phyloP scores from a whole-genome alignment of 2,329 filamentous ascomycete species.

The Ophioceras dolichostomum region DNA sequence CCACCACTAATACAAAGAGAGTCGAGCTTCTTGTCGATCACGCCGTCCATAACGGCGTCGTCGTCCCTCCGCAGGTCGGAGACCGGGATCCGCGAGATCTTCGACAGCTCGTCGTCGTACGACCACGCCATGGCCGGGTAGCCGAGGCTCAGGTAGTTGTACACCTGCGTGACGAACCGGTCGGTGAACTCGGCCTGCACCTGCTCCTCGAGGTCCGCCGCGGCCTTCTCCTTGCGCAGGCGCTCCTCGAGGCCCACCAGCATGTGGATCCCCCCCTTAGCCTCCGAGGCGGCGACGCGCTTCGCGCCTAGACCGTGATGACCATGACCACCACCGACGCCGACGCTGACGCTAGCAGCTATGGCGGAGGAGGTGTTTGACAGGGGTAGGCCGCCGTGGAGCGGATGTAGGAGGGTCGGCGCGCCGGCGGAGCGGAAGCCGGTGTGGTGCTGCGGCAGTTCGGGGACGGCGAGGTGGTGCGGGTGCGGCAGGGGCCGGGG shows the following conservation, averaged over 20 bases:
- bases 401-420: conserved; percentile 9
- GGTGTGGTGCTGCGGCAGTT: no score
- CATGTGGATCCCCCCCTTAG: conserved; percentile 33
- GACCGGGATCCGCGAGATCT: conserved; percentile 61
- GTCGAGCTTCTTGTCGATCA: conserved; percentile 5
- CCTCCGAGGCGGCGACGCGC: conserved; percentile 11
- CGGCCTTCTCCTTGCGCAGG: conserved; percentile 34
- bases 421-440: conserved; percentile 4
- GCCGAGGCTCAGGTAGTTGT: conserved; percentile 89
- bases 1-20: no score
- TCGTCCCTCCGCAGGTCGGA: conserved; percentile 64
- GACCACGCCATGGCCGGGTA: conserved; percentile 75
- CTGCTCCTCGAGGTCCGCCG: conserved; percentile 37
- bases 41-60: conserved; percentile 31
- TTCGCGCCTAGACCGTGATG: conserved; percentile 2
- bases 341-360: no score
- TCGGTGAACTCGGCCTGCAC: conserved; percentile 63
- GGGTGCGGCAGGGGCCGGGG: background rate
- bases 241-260: conserved; percentile 39
- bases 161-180: conserved; percentile 84
- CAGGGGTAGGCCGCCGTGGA: no score
- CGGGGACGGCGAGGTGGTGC: conserved; percentile 1
- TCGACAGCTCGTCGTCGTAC: conserved; percentile 76
- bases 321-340: no score
- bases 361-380: no score